phyloP scores from a whole-genome alignment of 768 basidiomycete species.

The Crucibulum laeve region DNA sequence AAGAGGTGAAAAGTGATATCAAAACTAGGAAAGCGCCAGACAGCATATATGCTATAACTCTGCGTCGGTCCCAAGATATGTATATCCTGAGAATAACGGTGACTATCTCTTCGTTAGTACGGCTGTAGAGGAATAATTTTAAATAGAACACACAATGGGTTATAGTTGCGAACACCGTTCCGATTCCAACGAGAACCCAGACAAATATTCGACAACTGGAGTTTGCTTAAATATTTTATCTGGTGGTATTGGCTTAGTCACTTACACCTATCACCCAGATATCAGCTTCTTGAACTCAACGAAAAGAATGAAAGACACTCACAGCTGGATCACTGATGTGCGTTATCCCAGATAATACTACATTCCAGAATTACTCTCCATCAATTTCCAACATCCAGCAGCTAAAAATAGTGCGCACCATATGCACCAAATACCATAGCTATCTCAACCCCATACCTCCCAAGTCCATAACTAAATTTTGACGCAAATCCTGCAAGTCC shows the following conservation, averaged over 20 bases:
- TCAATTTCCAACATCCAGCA: too few species aligned
- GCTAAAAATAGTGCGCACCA: neutral
- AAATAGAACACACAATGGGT: neutral
- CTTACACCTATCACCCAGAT: too few species aligned
- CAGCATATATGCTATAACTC: neutral
- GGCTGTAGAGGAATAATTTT: neutral
- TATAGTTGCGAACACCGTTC: neutral
- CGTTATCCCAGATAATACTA: neutral
- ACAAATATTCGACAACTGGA: neutral
- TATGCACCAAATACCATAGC: neutral
- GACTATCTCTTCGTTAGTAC: neutral
- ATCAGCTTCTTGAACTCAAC: neutral
- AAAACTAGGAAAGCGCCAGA: neutral
- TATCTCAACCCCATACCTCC: neutral
- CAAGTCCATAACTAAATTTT: neutral
- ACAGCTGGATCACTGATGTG: neutral
- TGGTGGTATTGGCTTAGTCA: too few species aligned
- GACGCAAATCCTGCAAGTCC: neutral
- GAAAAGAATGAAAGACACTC: neutral
- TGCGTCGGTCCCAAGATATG: neutral
- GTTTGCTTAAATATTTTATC: too few species aligned
- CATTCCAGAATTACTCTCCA: neutral
- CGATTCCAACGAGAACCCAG: neutral
- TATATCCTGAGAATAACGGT: neutral
- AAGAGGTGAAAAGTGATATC: neutral